Evolutionary conservation across 169 alveolate genomes (phyloP), one percentile per base, ranked within the genome.

Genomic region (Plasmodium vinckei): DNA sequence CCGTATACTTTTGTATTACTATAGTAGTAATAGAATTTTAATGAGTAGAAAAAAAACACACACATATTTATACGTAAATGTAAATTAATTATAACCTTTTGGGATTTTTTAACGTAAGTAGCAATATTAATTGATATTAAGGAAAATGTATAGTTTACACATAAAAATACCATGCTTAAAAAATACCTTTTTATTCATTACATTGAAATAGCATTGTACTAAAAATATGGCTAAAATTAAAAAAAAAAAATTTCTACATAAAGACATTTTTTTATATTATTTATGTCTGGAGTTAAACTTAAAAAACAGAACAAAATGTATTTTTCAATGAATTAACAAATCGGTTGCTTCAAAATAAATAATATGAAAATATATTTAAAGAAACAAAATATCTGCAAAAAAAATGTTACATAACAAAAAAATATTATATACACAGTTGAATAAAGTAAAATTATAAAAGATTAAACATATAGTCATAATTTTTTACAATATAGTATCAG

Each of bases 321-420:
- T 12, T 56, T 57, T 72, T 72, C 15, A 72, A 33, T 72, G 69
- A 72, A 72, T 72, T 72, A 27, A 39, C 64, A 72, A 72, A 27
- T 46, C 7, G 54, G 23, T 72, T 60, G 59, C 47, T 23, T 53
- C 27, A 56, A 17, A 42, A 56, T 6, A 54, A 12, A 23, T 60
- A 19, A 39, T 19, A 72, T 53, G 27, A 72, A 61, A 61, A 17
- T 23, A 21, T 23, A 3, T 23, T 61, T 17, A 15, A 61, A 9
- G 49, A 61, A 72, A 72, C 65, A 46, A 72, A 72, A 56, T 72
- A 23, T 13, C 17, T 47, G 12, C 27, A 47, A 70, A 42, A 9
- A 39, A 23, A 15, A 21, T 47, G 25, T 49, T 47, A 71, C 21
- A 33, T 33, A 25, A n/a, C 53, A 70, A 19, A 56, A 47, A 70